Conservation (phyloP, 495 filamentous ascomycete species). For the Pseudotulostoma volvatum region DNA sequence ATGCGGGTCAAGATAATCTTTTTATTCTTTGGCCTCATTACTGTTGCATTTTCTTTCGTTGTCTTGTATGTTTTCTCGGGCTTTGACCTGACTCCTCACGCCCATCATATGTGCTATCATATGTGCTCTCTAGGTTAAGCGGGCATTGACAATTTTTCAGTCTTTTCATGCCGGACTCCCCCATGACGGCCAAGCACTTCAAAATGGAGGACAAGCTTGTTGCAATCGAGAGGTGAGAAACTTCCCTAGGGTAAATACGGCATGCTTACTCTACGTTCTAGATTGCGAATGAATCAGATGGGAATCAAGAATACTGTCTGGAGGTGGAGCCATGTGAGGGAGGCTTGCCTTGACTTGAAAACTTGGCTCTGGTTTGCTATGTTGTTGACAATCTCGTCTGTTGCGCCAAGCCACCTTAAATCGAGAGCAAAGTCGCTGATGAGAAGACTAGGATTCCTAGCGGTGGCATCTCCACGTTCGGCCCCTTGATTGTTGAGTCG, state of each 20-base stretch:
- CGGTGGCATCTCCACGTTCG: slow-evolving; percentile 46
- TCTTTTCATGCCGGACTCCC: slow-evolving; percentile 42
- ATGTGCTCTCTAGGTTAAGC: not conserved
- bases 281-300: slow-evolving; percentile 48
- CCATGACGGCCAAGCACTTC: slow-evolving; percentile 42
- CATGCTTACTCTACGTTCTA: slow-evolving; percentile 1
- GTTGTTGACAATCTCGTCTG: slow-evolving; percentile 34
- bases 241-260: not conserved
- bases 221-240: slow-evolving; percentile 36
- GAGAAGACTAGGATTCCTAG: slow-evolving; percentile 35
- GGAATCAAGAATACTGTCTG: slow-evolving; percentile 39
- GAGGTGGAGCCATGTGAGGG: slow-evolving; percentile 46
- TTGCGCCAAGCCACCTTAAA: not conserved
- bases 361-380: slow-evolving; percentile 51
- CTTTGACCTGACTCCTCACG: too few relatives aligned
- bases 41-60: slow-evolving; percentile 28
- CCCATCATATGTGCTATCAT: too few relatives aligned
- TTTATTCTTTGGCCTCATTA: slow-evolving; percentile 37
- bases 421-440: slow-evolving; percentile 7
- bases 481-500: slow-evolving; percentile 43
- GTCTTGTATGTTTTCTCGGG: slow-evolving; percentile 20
- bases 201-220: slow-evolving; percentile 41
- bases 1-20: slow-evolving; percentile 31
- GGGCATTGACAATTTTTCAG: slow-evolving; percentile 7
- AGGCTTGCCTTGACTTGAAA: slow-evolving; percentile 46